Base-by-base conservation (phyloP, 129 eudicot species). In the Ambrosia trifida region DNA sequence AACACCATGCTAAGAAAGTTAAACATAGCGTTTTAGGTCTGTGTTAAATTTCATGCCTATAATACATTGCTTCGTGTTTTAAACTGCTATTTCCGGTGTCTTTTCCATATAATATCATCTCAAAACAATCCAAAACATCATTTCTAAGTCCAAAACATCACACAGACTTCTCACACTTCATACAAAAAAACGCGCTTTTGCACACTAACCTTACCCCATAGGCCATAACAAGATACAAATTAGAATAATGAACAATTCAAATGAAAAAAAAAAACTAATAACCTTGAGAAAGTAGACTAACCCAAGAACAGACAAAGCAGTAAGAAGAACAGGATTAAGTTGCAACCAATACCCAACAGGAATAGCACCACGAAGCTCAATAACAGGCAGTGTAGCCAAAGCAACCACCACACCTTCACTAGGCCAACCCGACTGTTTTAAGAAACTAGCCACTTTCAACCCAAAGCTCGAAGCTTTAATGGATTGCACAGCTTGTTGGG, bases 271-370 rank as follows among this genome's bases (percentile, higher is more conserved):
- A 1, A 0, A 1, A 24, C 1, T 24, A 24, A 24, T 6, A 7
- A 10, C 3, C 16, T 58, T 16, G 13, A 52, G 58, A 45, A 82
- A 73, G 68, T 62, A 47, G 56, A 82, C 95, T 88, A 73, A 88
- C 96, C 96, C 97, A 66, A 86, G 83, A 82, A 88, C 79, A 63
- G 96, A 81, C 40, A 88, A 88, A 30, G 72, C 78, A 52, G 93
- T 86, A n/a, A 88, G 76, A 54, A 79, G 11, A 20, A 74, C 32
- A 68, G 93, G 97, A 47, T 84, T 84, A 70, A 91, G 77, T 41
- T 91, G 96, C 77, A 93, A 61, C 96, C 98, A 93, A 72, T 93
- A 93, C 46, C 98, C 98, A 82, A 93, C 98, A 64, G 96, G 98
- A 85, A 93, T 93, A 19, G 96, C 98, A 12, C 96, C 98, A 66